A percentile compares a stretch with the other conserved stretches of the same genome.
These are phyloP conservation scores for Fusarium sp. DNA, from an alignment of 2,329 filamentous ascomycete species.

Conservation along the genomic window DNA sequence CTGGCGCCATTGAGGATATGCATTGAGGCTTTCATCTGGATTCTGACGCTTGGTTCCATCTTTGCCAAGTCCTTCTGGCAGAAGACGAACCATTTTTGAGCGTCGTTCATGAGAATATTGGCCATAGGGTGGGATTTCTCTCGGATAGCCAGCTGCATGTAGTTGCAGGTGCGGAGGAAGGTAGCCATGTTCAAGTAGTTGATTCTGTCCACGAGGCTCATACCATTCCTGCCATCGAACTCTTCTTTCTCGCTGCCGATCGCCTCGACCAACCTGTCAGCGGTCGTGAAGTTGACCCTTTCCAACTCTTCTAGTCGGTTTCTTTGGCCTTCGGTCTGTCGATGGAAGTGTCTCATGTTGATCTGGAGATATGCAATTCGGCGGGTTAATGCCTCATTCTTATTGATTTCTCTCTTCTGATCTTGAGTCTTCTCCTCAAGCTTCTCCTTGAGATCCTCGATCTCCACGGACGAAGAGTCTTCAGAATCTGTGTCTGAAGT, in stretches of 20 bases:
- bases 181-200: conserved; percentile 33
- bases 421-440: not conserved
- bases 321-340: not conserved
- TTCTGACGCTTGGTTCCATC: conserved; percentile 25
- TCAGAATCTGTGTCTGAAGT: not conserved
- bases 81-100: conserved; percentile 11
- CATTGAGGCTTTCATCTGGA: conserved; percentile 16
- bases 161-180: conserved; percentile 32
- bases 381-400: not conserved
- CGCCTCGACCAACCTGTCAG: conserved; percentile 13
- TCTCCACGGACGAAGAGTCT: not conserved
- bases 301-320: not conserved
- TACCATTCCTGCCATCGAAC: not conserved
- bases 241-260: not conserved
- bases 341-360: not conserved
- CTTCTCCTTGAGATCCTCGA: not conserved
- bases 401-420: not conserved
- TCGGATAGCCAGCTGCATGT: conserved; percentile 22
- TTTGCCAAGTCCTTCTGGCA: conserved; percentile 16
- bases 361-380: not conserved
- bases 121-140: not conserved
- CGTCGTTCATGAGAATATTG: conserved; percentile 15
- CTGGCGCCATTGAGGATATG: conserved; percentile 15
- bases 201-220: conserved; percentile 25
- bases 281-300: conserved; percentile 4